phyloP scores from a whole-genome alignment of 176 grass and related monocot species.

The Metroxylon sagu region DNA sequence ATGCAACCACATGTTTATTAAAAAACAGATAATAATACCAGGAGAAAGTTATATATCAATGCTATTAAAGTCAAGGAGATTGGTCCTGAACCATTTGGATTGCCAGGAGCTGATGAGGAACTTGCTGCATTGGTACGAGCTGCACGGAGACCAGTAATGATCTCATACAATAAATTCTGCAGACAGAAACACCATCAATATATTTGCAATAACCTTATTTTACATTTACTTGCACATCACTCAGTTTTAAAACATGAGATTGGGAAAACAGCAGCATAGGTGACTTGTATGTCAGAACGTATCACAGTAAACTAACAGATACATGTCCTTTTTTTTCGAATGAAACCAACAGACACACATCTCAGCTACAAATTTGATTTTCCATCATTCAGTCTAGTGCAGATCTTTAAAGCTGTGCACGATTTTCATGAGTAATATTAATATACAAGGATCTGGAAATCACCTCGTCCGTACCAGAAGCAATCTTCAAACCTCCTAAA shows the following conservation, averaged over 20 bases:
- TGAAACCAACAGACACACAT: too few species aligned
- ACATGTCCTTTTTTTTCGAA: too few species aligned
- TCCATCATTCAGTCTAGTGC: too few species aligned
- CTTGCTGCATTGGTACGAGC: slow-evolving; percentile 64
- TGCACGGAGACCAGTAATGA: slow-evolving; percentile 67
- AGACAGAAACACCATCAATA: slow-evolving; percentile 22
- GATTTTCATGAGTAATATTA: not conserved
- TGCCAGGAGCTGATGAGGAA: slow-evolving; percentile 69
- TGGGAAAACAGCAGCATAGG: too few species aligned
- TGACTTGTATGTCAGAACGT: too few species aligned
- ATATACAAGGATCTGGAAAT: slow-evolving; percentile 22
- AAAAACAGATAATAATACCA: slow-evolving; percentile 1
- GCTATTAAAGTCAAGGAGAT: not conserved
- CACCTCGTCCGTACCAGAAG: slow-evolving; percentile 70
- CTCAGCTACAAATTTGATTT: too few species aligned
- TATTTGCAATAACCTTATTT: not conserved
- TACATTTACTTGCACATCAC: too few species aligned
- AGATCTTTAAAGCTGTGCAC: too few species aligned
- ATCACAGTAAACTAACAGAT: too few species aligned
- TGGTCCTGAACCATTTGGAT: slow-evolving; percentile 43
- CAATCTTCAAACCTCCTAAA: slow-evolving; percentile 55
- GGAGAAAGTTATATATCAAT: slow-evolving; percentile 1
- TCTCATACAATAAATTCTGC: slow-evolving; percentile 92
- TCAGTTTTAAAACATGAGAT: too few species aligned
- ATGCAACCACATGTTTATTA: slow-evolving; percentile 13